Conservation (phyloP, 2,329 filamentous ascomycete genomes). For the Penicillium paneum region DNA sequence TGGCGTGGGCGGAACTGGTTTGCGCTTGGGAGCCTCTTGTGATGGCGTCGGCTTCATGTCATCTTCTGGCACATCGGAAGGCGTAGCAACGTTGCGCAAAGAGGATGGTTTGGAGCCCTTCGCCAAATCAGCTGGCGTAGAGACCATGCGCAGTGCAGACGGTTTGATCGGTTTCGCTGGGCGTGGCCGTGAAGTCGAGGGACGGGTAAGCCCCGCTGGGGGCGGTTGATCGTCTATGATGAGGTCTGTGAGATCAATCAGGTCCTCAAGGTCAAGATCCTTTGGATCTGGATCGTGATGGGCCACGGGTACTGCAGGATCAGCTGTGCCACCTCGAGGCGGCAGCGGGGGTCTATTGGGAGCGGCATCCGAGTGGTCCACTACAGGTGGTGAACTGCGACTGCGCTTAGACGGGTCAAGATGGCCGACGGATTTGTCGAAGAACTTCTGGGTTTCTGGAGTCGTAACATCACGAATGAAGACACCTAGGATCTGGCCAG, state of each 20-base stretch:
- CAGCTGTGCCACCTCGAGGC: constrained; percentile 28
- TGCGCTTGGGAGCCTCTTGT: constrained; percentile 31
- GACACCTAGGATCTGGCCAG: constrained; percentile 75
- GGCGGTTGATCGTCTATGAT: constrained; percentile 20
- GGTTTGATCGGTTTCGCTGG: constrained; percentile 48
- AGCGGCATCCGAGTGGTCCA: constrained; percentile 26
- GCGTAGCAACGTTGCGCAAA: neutral
- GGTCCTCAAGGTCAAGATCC: constrained; percentile 30
- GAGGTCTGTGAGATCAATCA: constrained; percentile 42
- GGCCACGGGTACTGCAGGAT: constrained; percentile 16
- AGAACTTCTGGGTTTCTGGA: constrained; percentile 68
- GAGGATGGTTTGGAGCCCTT: neutral
- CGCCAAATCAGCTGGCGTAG: constrained; percentile 22
- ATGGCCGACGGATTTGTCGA: constrained; percentile 60
- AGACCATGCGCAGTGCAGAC: constrained; percentile 38
- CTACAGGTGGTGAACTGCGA: constrained; percentile 26
- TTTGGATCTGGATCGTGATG: constrained; percentile 19
- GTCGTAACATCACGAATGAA: constrained; percentile 97
- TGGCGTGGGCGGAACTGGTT: constrained; percentile 39
- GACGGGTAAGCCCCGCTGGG: constrained; percentile 15
- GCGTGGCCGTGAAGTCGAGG: constrained; percentile 25
- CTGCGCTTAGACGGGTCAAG: constrained; percentile 26
- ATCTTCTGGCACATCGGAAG: neutral
- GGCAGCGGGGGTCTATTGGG: constrained; percentile 40
- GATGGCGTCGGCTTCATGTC: constrained; percentile 2